A percentile compares a stretch with the other conserved stretches of the same genome.
phyloP scores from a whole-genome alignment of 2,329 filamentous ascomycete genomes.

The Xylaria polymorpha region DNA sequence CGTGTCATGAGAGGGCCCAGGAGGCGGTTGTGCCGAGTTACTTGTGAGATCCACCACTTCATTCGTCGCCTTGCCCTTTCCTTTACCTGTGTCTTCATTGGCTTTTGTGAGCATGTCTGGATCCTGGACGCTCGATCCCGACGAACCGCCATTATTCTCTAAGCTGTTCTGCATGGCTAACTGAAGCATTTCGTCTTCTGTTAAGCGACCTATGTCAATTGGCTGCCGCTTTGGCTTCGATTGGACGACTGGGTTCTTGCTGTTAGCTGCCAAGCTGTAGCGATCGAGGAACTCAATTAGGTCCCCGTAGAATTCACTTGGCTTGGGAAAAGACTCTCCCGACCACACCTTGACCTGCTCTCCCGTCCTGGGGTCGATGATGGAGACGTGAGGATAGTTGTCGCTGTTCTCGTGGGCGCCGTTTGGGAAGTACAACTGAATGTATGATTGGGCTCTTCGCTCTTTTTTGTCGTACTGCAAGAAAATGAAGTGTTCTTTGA shows the following conservation, averaged over 20 bases:
- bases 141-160: conserved; percentile 61
- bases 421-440: conserved; percentile 86
- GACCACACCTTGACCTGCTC: conserved; percentile 98
- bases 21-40: conserved; percentile 37
- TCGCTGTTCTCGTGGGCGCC: conserved; percentile 81
- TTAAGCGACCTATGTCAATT: conserved; percentile 86
- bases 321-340: conserved; percentile 79
- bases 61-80: conserved; percentile 61
- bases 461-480: conserved; percentile 93
- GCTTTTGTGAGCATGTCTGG: conserved; percentile 89
- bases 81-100: conserved; percentile 61
- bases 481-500: conserved; percentile 94
- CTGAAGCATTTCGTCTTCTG: conserved; percentile 96
- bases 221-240: conserved; percentile 77
- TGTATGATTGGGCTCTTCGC: conserved; percentile 79
- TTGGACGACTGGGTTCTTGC: conserved; percentile 91
- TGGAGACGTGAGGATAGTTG: conserved; percentile 94
- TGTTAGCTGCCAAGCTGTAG: conserved; percentile 88
- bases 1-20: conserved; percentile 23
- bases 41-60: conserved; percentile 40
- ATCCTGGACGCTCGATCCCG: conserved; percentile 72
- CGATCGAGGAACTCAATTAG: conserved; percentile 96
- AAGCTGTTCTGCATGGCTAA: conserved; percentile 92
- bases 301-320: conserved; percentile 87
- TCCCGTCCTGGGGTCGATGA: conserved; percentile 93